These are phyloP conservation scores for Telfairia occidentalis DNA, from an alignment of 331 rosid species.

Conservation along the genomic window DNA sequence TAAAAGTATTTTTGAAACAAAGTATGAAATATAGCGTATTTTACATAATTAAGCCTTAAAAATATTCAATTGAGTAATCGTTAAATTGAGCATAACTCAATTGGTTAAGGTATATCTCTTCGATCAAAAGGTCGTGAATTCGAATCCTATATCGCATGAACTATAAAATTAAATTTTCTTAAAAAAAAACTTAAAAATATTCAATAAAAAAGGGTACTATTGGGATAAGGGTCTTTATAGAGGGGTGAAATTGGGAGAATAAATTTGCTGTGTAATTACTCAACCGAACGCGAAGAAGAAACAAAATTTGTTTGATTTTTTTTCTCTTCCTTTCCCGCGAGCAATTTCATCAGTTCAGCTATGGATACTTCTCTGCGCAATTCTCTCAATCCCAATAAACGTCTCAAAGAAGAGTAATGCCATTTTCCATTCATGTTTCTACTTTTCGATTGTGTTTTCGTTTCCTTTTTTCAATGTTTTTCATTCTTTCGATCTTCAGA, in stretches of 20 bases:
- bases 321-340: neutral
- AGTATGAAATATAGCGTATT: too few species aligned
- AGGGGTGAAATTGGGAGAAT: neutral
- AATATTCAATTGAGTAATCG: too few species aligned
- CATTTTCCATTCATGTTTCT: neutral
- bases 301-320: neutral
- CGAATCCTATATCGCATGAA: too few species aligned
- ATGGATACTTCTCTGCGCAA: conserved; percentile 52
- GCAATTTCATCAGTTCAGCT: neutral
- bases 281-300: neutral
- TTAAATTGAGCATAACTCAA: too few species aligned
- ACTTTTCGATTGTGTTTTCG: neutral
- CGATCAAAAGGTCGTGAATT: too few species aligned
- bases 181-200: too few species aligned
- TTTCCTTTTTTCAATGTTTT: neutral
- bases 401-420: conserved; percentile 67
- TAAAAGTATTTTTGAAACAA: too few species aligned
- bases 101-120: too few species aligned
- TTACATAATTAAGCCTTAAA: too few species aligned
- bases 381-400: conserved; percentile 53
- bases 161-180: too few species aligned
- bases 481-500: conserved; percentile 20
- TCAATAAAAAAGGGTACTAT: too few species aligned
- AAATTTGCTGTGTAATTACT: neutral
- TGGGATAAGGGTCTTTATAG: neutral